phyloP scores from a whole-genome alignment of 2,329 filamentous ascomycete species.

The Xylaria sp. region DNA sequence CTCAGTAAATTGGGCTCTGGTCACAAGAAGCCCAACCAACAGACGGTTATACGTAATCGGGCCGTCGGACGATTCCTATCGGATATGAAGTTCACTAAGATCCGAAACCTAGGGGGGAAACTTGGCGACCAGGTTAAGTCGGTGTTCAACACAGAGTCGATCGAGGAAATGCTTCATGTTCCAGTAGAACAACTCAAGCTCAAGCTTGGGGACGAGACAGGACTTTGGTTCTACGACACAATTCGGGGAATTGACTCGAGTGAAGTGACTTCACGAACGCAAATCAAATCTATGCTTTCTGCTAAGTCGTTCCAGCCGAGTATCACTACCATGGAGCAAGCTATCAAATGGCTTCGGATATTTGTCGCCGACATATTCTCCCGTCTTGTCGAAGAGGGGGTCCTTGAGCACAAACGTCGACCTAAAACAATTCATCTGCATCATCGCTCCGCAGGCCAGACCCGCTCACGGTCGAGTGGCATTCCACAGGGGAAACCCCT shows the following conservation, averaged over 20 bases:
- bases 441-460: conserved; percentile 78
- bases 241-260: conserved; percentile 87
- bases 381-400: conserved; percentile 88
- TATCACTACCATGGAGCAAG: conserved; percentile 82
- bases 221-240: conserved; percentile 83
- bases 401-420: conserved; percentile 84
- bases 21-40: conserved; percentile 91
- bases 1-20: conserved; percentile 92
- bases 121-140: conserved; percentile 85
- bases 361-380: conserved; percentile 93
- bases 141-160: conserved; percentile 82
- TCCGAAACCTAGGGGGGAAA: conserved; percentile 94
- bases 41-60: conserved; percentile 91
- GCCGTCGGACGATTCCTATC: conserved; percentile 82
- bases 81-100: conserved; percentile 92
- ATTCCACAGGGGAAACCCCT: conserved; percentile 81
- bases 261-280: conserved; percentile 89
- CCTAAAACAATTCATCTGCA: conserved; percentile 89
- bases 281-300: conserved; percentile 97
- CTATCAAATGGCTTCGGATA: conserved; percentile 85
- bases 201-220: conserved; percentile 84
- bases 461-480: conserved; percentile 76
- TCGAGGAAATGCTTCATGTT: conserved; percentile 78
- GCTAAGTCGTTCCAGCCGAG: conserved; percentile 93
- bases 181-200: conserved; percentile 79